Conservation (phyloP, 352 stramenopile species). For the Phytophthora boehmeriae region DNA sequence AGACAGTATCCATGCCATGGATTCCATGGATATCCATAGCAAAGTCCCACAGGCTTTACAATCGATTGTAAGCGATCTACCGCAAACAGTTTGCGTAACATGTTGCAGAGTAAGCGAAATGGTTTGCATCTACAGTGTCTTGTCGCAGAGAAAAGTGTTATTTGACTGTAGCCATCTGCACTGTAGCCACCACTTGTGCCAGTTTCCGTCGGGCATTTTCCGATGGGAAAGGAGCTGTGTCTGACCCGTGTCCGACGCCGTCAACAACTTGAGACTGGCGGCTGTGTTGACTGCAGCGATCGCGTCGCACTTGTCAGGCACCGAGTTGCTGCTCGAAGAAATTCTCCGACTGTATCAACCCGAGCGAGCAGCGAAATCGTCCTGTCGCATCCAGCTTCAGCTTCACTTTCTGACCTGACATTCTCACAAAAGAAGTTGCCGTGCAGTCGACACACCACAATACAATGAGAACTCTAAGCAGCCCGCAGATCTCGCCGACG, state of each 20-base stretch:
- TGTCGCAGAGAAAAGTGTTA: too few species aligned
- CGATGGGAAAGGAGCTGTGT: neutral
- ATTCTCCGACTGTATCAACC: slow-evolving; percentile 20
- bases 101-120: too few species aligned
- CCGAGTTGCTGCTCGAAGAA: neutral
- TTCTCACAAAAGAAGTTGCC: slow-evolving; percentile 21
- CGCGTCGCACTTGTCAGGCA: slow-evolving; percentile 28
- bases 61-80: too few species aligned
- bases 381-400: slow-evolving; percentile 7
- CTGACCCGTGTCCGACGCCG: neutral
- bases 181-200: too few species aligned
- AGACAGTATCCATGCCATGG: too few species aligned
- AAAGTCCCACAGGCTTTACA: too few species aligned
- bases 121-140: too few species aligned
- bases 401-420: slow-evolving; percentile 2
- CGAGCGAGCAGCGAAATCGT: neutral
- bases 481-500: slow-evolving; percentile 15
- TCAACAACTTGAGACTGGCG: neutral
- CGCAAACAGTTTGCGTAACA: too few species aligned
- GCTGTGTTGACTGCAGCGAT: neutral
- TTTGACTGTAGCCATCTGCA: too few species aligned
- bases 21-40: too few species aligned
- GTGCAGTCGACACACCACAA: neutral
- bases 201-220: too few species aligned
- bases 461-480: slow-evolving; percentile 8